A percentile compares a stretch with the other conserved stretches of the same genome.
Conservation (phyloP, 164 flowering plant species). For the Aristolochia fimbriata region DNA sequence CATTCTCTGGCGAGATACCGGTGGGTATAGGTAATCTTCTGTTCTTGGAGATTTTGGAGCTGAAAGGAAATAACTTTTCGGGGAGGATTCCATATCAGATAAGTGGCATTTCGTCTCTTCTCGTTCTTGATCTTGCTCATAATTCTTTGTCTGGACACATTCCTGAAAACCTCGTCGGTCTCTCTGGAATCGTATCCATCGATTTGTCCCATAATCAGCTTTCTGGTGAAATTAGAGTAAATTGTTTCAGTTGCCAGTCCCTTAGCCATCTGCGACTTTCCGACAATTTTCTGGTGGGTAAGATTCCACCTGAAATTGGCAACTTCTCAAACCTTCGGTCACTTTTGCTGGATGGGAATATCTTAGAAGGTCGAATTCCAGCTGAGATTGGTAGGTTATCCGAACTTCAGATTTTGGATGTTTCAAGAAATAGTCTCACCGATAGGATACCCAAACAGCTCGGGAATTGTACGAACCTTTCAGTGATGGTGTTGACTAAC, state of each 20-base stretch:
- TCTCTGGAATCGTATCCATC: conserved; percentile 18
- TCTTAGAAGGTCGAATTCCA: conserved; percentile 53
- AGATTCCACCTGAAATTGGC: conserved; percentile 49
- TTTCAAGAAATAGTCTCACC: conserved; percentile 60
- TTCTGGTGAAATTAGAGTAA: conserved; percentile 27
- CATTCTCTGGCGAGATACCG: conserved; percentile 50
- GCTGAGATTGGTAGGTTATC: conserved; percentile 38
- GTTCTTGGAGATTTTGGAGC: conserved; percentile 32
- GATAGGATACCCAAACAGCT: conserved; percentile 50
- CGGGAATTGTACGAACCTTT: conserved; percentile 34
- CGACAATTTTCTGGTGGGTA: conserved; percentile 29
- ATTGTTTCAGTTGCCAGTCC: conserved; percentile 20
- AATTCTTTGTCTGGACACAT: conserved; percentile 45
- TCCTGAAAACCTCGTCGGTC: conserved; percentile 36
- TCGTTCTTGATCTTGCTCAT: conserved; percentile 39
- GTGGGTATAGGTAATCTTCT: conserved; percentile 28
- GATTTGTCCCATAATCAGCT: conserved; percentile 54
- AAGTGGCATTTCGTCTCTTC: conserved; percentile 27
- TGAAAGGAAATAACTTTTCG: conserved; percentile 55
- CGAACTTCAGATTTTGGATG: conserved; percentile 52
- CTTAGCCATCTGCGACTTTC: conserved; percentile 44
- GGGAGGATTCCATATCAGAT: conserved; percentile 42
- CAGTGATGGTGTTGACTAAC: conserved; percentile 44
- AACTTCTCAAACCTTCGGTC: conserved; percentile 40
- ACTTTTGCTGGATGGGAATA: conserved; percentile 45